Conservation (phyloP, 106 monocot species). For the Phalaenopsis aphrodite region DNA sequence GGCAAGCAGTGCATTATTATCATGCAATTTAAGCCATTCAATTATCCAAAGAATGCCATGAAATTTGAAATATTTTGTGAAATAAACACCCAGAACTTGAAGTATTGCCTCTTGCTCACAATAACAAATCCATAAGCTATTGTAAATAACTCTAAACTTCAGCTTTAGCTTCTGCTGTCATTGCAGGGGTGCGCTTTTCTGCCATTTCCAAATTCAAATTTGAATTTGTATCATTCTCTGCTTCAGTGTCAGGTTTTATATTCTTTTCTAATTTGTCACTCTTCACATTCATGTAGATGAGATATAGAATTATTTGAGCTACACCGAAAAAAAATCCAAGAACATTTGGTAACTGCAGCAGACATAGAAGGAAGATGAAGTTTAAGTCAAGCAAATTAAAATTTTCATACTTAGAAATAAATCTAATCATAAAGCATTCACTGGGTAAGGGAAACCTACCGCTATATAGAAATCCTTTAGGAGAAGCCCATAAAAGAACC, state of each 20-base stretch:
- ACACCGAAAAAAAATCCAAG: slow-evolving; percentile 53
- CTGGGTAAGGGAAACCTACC: slow-evolving; percentile 14
- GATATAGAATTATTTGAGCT: slow-evolving; percentile 54
- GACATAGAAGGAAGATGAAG: neutral
- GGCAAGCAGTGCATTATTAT: neutral
- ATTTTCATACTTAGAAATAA: neutral
- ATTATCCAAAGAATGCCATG: neutral
- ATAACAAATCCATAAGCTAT: neutral
- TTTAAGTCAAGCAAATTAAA: neutral
- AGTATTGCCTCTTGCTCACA: neutral
- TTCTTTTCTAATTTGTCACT: slow-evolving; percentile 1
- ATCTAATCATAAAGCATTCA: neutral
- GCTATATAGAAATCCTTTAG: slow-evolving; percentile 42
- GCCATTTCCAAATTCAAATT: neutral
- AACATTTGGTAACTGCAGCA: slow-evolving; percentile 49
- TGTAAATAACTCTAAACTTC: neutral
- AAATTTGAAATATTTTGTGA: neutral
- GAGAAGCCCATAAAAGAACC: slow-evolving; percentile 63
- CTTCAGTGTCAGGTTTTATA: neutral
- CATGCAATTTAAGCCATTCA: neutral
- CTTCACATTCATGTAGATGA: slow-evolving; percentile 28
- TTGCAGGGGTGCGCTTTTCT: neutral
- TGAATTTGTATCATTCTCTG: neutral
- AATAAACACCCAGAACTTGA: neutral
- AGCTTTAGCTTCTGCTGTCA: neutral